These are phyloP conservation scores for Backusella tarrabulga DNA, from an alignment of 192 early-diverging fungal species.

Conservation along the genomic window DNA sequence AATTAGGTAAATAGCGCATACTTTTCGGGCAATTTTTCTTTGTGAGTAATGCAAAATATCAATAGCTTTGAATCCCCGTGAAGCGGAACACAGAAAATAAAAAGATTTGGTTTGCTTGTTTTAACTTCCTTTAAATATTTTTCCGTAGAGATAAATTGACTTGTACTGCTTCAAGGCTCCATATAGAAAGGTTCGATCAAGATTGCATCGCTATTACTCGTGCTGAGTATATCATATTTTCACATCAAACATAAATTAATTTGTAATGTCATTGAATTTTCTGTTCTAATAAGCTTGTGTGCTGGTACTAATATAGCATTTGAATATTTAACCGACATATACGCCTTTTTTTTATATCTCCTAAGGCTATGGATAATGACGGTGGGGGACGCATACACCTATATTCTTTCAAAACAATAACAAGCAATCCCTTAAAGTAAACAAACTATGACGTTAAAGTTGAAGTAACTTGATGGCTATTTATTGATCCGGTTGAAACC, in stretches of 20 bases:
- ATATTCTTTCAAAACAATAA: not conserved
- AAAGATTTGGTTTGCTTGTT: not conserved
- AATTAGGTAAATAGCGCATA: not conserved
- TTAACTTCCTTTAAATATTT: not conserved
- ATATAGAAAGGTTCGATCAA: not conserved
- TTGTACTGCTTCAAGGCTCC: not conserved
- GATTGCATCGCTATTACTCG: not conserved
- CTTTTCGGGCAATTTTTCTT: not conserved
- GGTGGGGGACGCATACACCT: not conserved
- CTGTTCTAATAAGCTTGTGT: not conserved
- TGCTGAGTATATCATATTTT: not conserved
- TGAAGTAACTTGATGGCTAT: not conserved
- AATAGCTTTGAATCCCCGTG: not conserved
- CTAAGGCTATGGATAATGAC: not conserved
- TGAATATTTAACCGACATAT: slow-evolving; percentile 3
- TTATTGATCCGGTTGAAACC: not conserved
- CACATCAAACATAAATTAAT: not conserved
- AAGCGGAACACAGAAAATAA: not conserved
- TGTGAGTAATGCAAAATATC: not conserved
- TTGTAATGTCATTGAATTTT: not conserved
- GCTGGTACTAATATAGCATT: not conserved
- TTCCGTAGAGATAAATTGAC: not conserved
- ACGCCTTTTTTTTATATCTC: not conserved
- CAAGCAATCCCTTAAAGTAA: not conserved
- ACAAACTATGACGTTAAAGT: not conserved